These are phyloP conservation scores for Paecilomyces variotii DNA, from an alignment of 2,329 filamentous ascomycete genomes.

Conservation along the genomic window DNA sequence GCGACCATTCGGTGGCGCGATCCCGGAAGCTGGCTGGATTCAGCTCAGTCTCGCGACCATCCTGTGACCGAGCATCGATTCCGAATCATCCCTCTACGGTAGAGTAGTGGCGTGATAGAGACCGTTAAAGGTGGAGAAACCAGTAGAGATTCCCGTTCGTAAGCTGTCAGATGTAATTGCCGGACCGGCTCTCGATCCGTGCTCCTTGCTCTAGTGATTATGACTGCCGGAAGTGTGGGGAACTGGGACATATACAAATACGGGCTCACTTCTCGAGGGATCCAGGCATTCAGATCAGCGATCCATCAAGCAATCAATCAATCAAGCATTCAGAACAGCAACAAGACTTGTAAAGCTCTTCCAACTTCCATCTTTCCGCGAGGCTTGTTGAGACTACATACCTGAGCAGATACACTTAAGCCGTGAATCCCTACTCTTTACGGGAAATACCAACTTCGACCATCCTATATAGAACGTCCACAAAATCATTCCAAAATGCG, in stretches of 20 bases:
- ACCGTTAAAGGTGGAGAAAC: background rate
- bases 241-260: background rate
- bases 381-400: background rate
- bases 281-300: no score
- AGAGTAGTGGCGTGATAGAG: background rate
- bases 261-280: background rate
- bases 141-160: background rate
- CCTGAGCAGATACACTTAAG: background rate
- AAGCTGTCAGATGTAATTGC: background rate
- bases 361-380: background rate
- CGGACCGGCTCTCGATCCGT: background rate
- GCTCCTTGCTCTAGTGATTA: background rate
- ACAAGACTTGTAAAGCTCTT: background rate
- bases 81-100: background rate
- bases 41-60: background rate
- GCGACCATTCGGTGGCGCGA: background rate
- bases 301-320: background rate
- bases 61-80: background rate
- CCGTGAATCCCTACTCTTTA: background rate
- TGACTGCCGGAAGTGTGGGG: background rate
- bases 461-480: background rate
- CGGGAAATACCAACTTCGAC: background rate
- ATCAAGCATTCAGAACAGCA: background rate
- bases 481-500: background rate
- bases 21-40: background rate